Base-by-base conservation (phyloP, 2,329 filamentous ascomycete species). In the Curvularia hawaiiensis region DNA sequence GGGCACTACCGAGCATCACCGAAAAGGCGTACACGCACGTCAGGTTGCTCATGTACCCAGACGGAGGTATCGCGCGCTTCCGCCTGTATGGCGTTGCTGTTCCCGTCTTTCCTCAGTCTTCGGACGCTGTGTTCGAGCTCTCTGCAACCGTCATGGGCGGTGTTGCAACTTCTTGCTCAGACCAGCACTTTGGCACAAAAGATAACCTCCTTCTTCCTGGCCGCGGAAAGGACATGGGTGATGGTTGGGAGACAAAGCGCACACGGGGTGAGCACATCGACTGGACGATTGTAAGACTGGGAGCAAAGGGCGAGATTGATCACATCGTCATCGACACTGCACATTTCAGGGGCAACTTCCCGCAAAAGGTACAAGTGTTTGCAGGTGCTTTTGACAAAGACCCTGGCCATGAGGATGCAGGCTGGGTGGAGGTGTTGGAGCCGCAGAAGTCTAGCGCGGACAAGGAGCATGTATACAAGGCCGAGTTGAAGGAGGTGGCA, bases 161-260 rank as follows among this genome's bases (percentile, higher is more conserved):
- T 33, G 85, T 93, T 26, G 90, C 90, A 38, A 79, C 91, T 9
- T 83, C 85, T 1, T 93, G 90, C 80, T 91, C 87, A 59, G 90
- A 95, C 75, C 88, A 95, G 78, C 91, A 95, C 77, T 96, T 93
- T 69, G 90, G 91, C 59, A 90, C 87, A 38, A 92, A 90, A 74
- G 87, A 90, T 72, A 93, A 94, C 77, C 79, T 94, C 33, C 83
- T 93, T n/a, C 80, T 93, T 3, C 90, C 90, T 0, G 90, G 90
- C 2, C 83, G 90, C 26, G 90, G 90, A 41, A 87, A 88, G 74
- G 90, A 95, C 77, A 95, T 95, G 91, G 89, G 90, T 50, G 91
- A 94, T 73, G 91, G 91, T 8, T 95, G 91, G 91, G 91, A 95
- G 78, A 95, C 91, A 54, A 86, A 88, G 64, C 84, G 91, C 52